Evolutionary conservation across 1,139 yeast species (phyloP).

Genomic region (Wickerhamiella infanticola): DNA sequence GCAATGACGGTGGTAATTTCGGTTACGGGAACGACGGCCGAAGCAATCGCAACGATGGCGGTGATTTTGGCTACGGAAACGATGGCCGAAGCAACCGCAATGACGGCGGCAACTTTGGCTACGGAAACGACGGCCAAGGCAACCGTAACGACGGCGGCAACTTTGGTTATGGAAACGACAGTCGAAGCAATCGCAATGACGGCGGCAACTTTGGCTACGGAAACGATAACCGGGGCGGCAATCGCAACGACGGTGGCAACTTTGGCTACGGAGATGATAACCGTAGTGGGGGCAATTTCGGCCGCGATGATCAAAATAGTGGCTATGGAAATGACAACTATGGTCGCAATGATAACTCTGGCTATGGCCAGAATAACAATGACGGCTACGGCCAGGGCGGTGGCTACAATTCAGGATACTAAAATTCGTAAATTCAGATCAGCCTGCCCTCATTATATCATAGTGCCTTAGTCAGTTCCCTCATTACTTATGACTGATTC

Average conservation of each 20-base stretch:
- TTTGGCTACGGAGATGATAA: conserved; percentile 8
- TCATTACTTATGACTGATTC: too few species aligned
- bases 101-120: conserved; percentile 5
- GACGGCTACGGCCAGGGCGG: neutral
- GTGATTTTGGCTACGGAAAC: conserved; percentile 1
- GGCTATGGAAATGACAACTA: conserved; percentile 8
- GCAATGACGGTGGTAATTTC: conserved; percentile 7
- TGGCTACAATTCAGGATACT: neutral
- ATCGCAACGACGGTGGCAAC: conserved; percentile 8
- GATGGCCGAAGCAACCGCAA: conserved; percentile 4
- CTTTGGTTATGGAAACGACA: conserved; percentile 8
- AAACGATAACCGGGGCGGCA: conserved; percentile 6
- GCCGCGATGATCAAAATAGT: conserved; percentile 8
- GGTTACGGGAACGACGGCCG: conserved; percentile 6
- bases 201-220: conserved; percentile 4
- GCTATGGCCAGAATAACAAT: conserved; percentile 1
- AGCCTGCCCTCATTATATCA: too few species aligned
- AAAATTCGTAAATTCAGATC: too few species aligned
- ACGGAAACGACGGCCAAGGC: conserved; percentile 5
- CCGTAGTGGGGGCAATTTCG: conserved; percentile 8
- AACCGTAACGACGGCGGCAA: conserved; percentile 5
- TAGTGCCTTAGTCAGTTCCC: too few species aligned
- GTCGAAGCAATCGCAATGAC: conserved; percentile 5
- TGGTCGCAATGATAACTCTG: conserved; percentile 2
- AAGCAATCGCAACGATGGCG: conserved; percentile 3